Base-by-base conservation (phyloP, 306 rosid species). In the Delonix regia region DNA sequence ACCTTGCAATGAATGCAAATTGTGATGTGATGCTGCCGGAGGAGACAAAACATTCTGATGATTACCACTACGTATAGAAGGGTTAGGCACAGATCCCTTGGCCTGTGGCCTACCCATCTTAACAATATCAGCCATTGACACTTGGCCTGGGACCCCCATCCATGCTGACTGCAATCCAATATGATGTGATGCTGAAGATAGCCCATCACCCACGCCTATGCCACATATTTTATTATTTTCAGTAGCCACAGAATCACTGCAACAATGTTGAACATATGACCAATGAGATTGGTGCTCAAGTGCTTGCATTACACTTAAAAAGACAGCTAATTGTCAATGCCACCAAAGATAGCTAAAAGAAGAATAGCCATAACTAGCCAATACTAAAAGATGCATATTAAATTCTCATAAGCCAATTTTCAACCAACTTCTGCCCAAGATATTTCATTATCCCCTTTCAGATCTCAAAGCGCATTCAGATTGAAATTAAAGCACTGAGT, bases 91-190 rank as follows among this genome's bases (percentile, higher is more conserved):
- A 6, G 91, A 83, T 62, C 79, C 82, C 86, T 86, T 91, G 69
- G 83, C 75, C 33, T 90, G 94, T 6, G 98, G 94, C 78, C 88
- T 88, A 69, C 97, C 95, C 93, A 71, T 83, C 77, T 80, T 83
- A 41, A 83, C 87, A 69, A 83, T 80, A 59, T 83, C 98, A n/a
- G 98, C 98, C 98, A 93, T 91, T 27, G 98, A 93, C 47, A 91
- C 88, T 79, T 89, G 98, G 66, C 98, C 98, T 1, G 86, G 87
- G 62, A 83, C 85, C 73, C 93, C 92, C 53, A 33, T 38, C 98
- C 98, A 91, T 49, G 93, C 75, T 81, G 98, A 83, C 25, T 91
- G 97, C 71, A 83, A 81, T 78, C 91, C 97, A 77, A 80, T 67
- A 22, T 85, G 83, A 82, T 87, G 93, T 9, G 90, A 80, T 64